phyloP scores from a whole-genome alignment of 2,329 filamentous ascomycete species.

The Scedosporium boydii region DNA sequence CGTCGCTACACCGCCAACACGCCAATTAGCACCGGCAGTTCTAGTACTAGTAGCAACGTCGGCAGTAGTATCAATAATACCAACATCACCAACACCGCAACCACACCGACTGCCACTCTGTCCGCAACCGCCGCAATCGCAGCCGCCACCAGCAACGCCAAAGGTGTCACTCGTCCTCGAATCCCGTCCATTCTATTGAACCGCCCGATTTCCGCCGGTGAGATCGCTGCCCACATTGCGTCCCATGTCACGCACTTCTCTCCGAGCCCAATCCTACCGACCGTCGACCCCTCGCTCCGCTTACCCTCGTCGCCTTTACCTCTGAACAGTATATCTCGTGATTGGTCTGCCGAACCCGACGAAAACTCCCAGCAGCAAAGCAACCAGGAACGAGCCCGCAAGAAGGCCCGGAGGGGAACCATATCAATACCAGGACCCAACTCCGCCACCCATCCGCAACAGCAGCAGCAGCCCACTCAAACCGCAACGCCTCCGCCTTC shows the following conservation, averaged over 20 bases:
- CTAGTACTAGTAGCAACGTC: constrained; percentile 21
- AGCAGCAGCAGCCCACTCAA: constrained; percentile 26
- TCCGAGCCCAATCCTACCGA: constrained; percentile 43
- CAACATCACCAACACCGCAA: neutral
- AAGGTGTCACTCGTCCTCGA: neutral
- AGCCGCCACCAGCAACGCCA: neutral
- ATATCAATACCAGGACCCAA: neutral
- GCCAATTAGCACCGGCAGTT: constrained; percentile 24
- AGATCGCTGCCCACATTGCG: constrained; percentile 39
- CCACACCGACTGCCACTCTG: neutral
- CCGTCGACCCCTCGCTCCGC: constrained; percentile 49
- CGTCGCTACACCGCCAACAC: constrained; percentile 36
- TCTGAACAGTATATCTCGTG: constrained; percentile 17
- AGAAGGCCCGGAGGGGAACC: constrained; percentile 35
- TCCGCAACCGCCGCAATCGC: neutral
- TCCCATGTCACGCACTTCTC: constrained; percentile 56
- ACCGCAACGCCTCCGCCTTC: constrained; percentile 53
- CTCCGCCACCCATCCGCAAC: constrained; percentile 13
- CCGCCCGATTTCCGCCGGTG: constrained; percentile 40
- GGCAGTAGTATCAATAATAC: neutral
- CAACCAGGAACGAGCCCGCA: constrained; percentile 21
- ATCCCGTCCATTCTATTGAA: constrained; percentile 19
- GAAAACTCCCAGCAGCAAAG: neutral
- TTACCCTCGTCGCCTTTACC: constrained; percentile 48
- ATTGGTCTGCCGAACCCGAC: constrained; percentile 19